These are phyloP conservation scores for Cronartium quercuum DNA, from an alignment of 1,284 basidiomycete species.

Conservation along the genomic window DNA sequence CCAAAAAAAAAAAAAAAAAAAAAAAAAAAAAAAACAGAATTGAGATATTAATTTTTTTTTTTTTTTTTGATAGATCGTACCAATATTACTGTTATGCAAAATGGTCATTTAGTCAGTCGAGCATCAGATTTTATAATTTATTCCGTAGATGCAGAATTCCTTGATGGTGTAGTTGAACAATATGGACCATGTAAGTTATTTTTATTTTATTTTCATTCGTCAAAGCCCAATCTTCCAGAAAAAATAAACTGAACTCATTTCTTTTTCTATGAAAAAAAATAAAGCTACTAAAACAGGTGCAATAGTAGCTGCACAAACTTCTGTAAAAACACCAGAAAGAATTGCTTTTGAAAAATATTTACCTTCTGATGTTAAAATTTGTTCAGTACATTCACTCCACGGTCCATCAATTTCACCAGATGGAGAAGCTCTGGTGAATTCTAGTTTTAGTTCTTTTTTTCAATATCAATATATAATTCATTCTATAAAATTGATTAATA, in stretches of 20 bases:
- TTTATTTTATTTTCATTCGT: background rate
- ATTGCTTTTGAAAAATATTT: constrained; percentile 83
- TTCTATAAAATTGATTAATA: background rate
- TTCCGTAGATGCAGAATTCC: constrained; percentile 87
- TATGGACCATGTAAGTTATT: constrained; percentile 75
- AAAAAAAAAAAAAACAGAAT: too few relatives aligned
- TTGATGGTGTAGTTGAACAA: constrained; percentile 72
- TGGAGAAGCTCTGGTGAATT: constrained; percentile 68
- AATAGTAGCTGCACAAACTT: constrained; percentile 90
- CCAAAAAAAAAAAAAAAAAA: too few relatives aligned
- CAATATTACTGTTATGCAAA: constrained; percentile 61
- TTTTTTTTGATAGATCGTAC: constrained; percentile 41
- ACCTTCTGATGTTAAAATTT: constrained; percentile 76
- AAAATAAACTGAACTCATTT: background rate
- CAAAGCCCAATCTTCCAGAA: background rate
- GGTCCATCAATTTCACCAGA: constrained; percentile 82
- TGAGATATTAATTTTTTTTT: background rate
- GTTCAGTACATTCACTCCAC: constrained; percentile 90
- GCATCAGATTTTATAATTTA: constrained; percentile 83
- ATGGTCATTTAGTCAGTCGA: constrained; percentile 77
- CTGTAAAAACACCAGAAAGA: constrained; percentile 90
- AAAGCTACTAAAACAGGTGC: constrained; percentile 85
- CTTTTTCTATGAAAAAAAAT: background rate
- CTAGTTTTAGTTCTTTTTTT: constrained; percentile 2
- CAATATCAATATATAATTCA: background rate